Percentiles rank a stretch among this genome's conserved stretches.
Conservation (phyloP, 1,284 basidiomycete species). For the Irpex sp. region DNA sequence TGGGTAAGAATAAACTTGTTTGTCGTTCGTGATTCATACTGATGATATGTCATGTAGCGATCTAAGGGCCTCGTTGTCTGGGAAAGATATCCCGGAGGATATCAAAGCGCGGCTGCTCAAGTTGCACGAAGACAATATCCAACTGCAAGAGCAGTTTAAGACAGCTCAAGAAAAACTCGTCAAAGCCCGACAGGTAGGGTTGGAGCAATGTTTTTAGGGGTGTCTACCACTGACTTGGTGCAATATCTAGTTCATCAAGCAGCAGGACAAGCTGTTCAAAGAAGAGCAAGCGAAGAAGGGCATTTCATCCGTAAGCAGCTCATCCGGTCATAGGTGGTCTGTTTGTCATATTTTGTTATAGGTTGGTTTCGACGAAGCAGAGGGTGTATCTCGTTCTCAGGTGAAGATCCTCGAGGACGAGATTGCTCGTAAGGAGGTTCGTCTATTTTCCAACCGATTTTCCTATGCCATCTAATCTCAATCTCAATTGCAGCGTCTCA, state of each 20-base stretch:
- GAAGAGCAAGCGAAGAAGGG: slow-evolving; percentile 59
- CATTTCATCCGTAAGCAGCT: slow-evolving; percentile 22
- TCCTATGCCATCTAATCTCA: slow-evolving; percentile 6
- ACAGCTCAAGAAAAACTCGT: slow-evolving; percentile 71
- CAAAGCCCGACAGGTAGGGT: too few species aligned
- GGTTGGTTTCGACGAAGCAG: slow-evolving; percentile 66
- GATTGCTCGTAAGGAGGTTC: slow-evolving; percentile 55
- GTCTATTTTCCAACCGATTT: slow-evolving; percentile 8
- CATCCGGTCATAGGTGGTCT: too few species aligned
- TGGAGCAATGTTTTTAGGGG: too few species aligned
- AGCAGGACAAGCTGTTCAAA: slow-evolving; percentile 85
- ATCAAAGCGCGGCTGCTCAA: slow-evolving; percentile 71
- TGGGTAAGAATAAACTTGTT: slow-evolving; percentile 43
- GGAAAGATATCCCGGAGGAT: slow-evolving; percentile 75
- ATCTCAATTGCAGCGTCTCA: slow-evolving; percentile 36
- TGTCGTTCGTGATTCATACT: slow-evolving; percentile 5
- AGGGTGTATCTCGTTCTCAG: slow-evolving; percentile 61
- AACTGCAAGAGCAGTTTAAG: slow-evolving; percentile 67
- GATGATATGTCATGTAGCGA: slow-evolving; percentile 41
- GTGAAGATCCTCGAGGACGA: slow-evolving; percentile 72
- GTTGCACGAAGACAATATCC: slow-evolving; percentile 73
- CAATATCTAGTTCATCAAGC: slow-evolving; percentile 73
- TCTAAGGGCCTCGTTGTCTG: slow-evolving; percentile 65
- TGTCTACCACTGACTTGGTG: too few species aligned
- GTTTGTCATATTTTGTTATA: slow-evolving; percentile 17